These are phyloP conservation scores for Rosa rugosa DNA, from an alignment of 306 rosid species.

Conservation along the genomic window DNA sequence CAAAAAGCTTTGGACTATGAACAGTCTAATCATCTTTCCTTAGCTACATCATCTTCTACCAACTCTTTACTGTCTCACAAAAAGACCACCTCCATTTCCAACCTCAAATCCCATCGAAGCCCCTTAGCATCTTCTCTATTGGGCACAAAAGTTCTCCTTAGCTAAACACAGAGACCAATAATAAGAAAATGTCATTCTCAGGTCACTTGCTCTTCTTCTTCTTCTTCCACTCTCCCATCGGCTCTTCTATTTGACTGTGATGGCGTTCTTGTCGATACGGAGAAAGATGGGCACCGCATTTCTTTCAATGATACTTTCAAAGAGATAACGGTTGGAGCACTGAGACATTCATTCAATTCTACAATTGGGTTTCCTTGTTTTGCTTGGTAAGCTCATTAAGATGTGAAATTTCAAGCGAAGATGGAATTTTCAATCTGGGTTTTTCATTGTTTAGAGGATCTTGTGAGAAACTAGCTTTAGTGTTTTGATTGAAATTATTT, in stretches of 20 bases:
- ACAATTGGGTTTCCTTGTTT: slow-evolving; percentile 2
- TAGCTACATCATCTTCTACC: slow-evolving; percentile 46
- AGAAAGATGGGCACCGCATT: slow-evolving; percentile 93
- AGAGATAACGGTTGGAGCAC: slow-evolving; percentile 48
- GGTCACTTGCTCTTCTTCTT: too few relatives aligned
- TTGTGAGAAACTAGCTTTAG: not conserved
- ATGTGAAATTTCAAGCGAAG: not conserved
- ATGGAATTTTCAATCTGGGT: not conserved
- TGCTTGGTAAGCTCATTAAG: not conserved
- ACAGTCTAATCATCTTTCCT: slow-evolving; percentile 56
- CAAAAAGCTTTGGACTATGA: not conserved
- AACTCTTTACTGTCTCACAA: slow-evolving; percentile 26
- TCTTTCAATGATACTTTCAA: slow-evolving; percentile 90
- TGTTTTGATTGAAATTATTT: not conserved
- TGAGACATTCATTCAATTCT: slow-evolving; percentile 4
- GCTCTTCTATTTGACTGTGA: slow-evolving; percentile 97
- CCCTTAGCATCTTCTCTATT: slow-evolving; percentile 38
- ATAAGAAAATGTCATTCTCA: slow-evolving; percentile 19
- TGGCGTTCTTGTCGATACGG: slow-evolving; percentile 95
- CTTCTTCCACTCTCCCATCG: slow-evolving; percentile 66
- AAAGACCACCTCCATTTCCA: slow-evolving; percentile 29
- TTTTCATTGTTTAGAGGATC: slow-evolving; percentile 6
- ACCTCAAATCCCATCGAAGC: slow-evolving; percentile 35
- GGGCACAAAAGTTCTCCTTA: slow-evolving; percentile 31
- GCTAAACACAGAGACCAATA: slow-evolving; percentile 21